phyloP scores from a whole-genome alignment of 176 grass and related monocot genomes.

The Saccharum spontaneum region DNA sequence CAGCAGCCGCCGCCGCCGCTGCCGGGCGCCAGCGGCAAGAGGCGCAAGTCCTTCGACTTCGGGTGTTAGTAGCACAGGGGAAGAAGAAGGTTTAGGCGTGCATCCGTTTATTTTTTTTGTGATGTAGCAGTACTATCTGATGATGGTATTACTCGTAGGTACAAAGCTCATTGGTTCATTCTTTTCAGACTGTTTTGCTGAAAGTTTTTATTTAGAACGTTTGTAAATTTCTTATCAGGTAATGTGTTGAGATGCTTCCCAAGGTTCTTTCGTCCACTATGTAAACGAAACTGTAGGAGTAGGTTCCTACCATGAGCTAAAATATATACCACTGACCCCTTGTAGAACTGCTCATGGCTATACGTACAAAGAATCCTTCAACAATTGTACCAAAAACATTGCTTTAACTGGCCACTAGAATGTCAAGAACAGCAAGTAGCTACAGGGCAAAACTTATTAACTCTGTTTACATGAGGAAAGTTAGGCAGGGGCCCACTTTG shows the following conservation, averaged over 20 bases:
- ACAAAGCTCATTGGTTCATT: background rate
- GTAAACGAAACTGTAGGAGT: background rate
- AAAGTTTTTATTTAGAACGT: background rate
- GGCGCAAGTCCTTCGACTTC: slow-evolving; percentile 34
- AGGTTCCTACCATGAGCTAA: background rate
- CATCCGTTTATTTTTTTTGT: background rate
- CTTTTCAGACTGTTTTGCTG: background rate
- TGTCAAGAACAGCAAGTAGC: slow-evolving; percentile 26
- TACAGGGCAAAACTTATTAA: slow-evolving; percentile 48
- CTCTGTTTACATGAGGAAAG: slow-evolving; percentile 29
- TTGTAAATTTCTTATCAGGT: background rate
- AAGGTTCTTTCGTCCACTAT: background rate
- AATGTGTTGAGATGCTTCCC: background rate
- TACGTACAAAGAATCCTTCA: background rate
- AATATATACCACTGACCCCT: no score
- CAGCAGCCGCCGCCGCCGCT: background rate
- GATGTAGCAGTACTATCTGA: background rate
- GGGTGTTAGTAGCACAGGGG: background rate
- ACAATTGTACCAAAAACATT: background rate
- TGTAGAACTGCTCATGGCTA: background rate
- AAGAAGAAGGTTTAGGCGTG: background rate
- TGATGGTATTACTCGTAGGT: background rate
- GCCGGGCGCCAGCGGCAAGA: slow-evolving; percentile 14
- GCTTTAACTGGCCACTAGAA: slow-evolving; percentile 1
- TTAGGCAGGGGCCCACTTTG: background rate